These are phyloP conservation scores for Pachysolen tannophilus DNA, from an alignment of 805 yeast genomes.

Conservation along the genomic window DNA sequence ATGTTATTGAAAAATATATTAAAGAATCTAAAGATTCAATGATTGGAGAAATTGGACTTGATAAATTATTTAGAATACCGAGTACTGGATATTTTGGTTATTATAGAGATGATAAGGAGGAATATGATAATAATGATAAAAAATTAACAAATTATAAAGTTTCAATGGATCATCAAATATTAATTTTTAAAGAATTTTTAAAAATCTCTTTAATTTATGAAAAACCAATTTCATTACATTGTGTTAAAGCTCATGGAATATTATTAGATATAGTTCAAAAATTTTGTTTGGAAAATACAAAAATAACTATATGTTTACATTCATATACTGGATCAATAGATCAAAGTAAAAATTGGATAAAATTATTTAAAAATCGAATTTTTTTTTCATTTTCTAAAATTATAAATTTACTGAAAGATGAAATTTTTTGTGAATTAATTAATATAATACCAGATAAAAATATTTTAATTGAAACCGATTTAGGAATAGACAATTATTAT, in stretches of 20 bases:
- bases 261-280: constrained; percentile 36
- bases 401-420: constrained; percentile 33
- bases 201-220: constrained; percentile 39
- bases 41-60: constrained; percentile 91
- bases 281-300: constrained; percentile 5
- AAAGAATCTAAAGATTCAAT: constrained; percentile 19
- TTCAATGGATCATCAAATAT: constrained; percentile 54
- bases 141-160: constrained; percentile 43
- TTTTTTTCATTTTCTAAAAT: constrained; percentile 47
- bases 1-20: constrained; percentile 27
- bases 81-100: constrained; percentile 42
- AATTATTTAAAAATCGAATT: constrained; percentile 23
- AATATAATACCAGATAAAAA: constrained; percentile 24
- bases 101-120: constrained; percentile 8
- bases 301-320: constrained; percentile 54
- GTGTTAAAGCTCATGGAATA: constrained; percentile 72
- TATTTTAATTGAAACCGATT: constrained; percentile 49
- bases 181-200: constrained; percentile 43
- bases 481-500: too few species aligned
- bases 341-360: constrained; percentile 44
- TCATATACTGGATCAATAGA: constrained; percentile 83
- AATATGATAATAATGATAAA: constrained; percentile 7
- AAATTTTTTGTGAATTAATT: constrained; percentile 20
- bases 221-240: constrained; percentile 68
- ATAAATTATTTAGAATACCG: constrained; percentile 67